Percentiles rank a stretch among this genome's conserved stretches.
phyloP scores from a whole-genome alignment of 1,284 basidiomycete species.

The Marasmius fiardii region DNA sequence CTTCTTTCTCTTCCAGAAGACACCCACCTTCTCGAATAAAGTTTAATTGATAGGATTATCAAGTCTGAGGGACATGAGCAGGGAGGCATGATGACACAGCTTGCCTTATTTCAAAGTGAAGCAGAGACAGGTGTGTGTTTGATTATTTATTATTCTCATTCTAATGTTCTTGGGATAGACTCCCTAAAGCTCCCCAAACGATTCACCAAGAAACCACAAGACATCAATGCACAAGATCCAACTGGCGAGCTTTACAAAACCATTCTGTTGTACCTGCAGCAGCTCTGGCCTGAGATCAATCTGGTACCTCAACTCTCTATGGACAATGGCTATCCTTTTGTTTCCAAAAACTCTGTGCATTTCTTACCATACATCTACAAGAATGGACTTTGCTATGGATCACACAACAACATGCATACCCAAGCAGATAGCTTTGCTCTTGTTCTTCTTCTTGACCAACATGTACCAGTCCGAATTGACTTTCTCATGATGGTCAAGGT shows the following conservation, averaged over 20 bases:
- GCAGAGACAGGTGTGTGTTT: neutral
- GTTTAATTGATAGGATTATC: conserved; percentile 6
- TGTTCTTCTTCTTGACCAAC: neutral
- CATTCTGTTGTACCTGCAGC: neutral
- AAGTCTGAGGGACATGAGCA: neutral
- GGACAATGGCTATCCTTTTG: conserved; percentile 8
- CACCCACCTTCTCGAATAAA: conserved; percentile 5
- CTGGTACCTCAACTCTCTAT: conserved; percentile 10
- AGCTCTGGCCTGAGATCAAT: conserved; percentile 19
- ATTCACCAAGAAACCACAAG: neutral
- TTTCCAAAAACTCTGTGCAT: conserved; percentile 2
- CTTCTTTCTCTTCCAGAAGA: conserved; percentile 18
- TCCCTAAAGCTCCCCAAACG: conserved; percentile 1
- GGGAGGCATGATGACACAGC: neutral
- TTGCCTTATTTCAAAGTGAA: neutral
- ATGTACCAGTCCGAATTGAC: conserved; percentile 14
- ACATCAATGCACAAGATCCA: neutral
- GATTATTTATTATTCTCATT: neutral
- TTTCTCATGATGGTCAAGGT: conserved; percentile 3
- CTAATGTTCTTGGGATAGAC: neutral
- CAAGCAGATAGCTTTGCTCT: conserved; percentile 15
- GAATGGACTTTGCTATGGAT: conserved; percentile 21
- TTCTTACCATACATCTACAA: conserved; percentile 17
- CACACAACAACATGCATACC: conserved; percentile 5
- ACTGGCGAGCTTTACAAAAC: neutral